These are phyloP conservation scores for Albugo candida DNA, from an alignment of 352 stramenopile genomes.

Conservation along the genomic window DNA sequence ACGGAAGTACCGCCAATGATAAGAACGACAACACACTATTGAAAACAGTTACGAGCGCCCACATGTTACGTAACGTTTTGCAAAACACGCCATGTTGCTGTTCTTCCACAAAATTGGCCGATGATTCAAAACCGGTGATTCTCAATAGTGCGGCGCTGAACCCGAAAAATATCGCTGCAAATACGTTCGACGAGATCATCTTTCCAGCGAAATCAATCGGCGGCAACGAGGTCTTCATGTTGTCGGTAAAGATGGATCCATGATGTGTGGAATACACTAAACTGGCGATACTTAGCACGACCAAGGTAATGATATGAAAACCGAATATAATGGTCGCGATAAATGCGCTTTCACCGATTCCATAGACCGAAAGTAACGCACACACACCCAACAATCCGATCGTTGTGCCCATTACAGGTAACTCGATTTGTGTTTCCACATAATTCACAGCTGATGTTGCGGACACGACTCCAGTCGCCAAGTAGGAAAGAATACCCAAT, in stretches of 20 bases:
- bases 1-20: conserved; percentile 49
- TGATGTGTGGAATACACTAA: conserved; percentile 37
- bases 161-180: conserved; percentile 47
- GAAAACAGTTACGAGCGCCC: conserved; percentile 56
- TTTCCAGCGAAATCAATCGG: conserved; percentile 29
- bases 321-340: conserved; percentile 75
- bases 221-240: conserved; percentile 31
- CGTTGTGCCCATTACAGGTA: conserved; percentile 18
- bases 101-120: conserved; percentile 75
- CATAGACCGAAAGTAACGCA: conserved; percentile 36
- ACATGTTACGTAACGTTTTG: conserved; percentile 64
- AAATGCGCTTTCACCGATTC: conserved; percentile 54
- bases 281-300: conserved; percentile 22
- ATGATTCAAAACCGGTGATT: conserved; percentile 78
- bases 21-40: conserved; percentile 54
- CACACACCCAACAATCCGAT: conserved; percentile 48
- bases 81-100: conserved; percentile 53
- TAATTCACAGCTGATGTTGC: conserved; percentile 55
- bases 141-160: conserved; percentile 63
- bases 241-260: conserved; percentile 29
- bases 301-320: conserved; percentile 44
- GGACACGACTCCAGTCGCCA: conserved; percentile 61
- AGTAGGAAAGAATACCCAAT: conserved; percentile 74
- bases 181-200: conserved; percentile 18
- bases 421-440: conserved; percentile 37